Conservation (phyloP, 805 yeast species). For the Yamadazyma sp. region DNA sequence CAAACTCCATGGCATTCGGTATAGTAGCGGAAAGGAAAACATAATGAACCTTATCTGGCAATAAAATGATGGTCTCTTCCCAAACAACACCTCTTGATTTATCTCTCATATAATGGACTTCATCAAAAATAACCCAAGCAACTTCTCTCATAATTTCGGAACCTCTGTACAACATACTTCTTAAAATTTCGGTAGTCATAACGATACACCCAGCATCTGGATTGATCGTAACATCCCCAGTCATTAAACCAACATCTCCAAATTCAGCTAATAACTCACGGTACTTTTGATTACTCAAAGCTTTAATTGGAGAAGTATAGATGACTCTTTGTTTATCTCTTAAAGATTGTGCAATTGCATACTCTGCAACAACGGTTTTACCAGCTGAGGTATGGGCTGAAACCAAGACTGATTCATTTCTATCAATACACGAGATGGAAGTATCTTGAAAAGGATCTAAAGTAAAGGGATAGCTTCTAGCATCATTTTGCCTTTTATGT, state of each 20-base stretch:
- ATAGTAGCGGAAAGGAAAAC: slow-evolving; percentile 94
- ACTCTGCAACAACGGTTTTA: slow-evolving; percentile 95
- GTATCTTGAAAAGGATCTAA: slow-evolving; percentile 98
- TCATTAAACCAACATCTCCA: slow-evolving; percentile 97
- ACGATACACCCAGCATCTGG: slow-evolving; percentile 94
- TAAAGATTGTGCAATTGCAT: slow-evolving; percentile 94
- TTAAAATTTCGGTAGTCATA: slow-evolving; percentile 95
- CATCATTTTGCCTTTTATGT: slow-evolving; percentile 74
- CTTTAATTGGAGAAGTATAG: slow-evolving; percentile 93
- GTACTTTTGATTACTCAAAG: slow-evolving; percentile 89
- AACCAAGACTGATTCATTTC: slow-evolving; percentile 90
- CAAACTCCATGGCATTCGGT: slow-evolving; percentile 98
- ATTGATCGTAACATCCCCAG: slow-evolving; percentile 98
- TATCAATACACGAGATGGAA: slow-evolving; percentile 91
- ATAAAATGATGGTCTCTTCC: slow-evolving; percentile 98
- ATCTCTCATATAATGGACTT: slow-evolving; percentile 96
- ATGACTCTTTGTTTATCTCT: slow-evolving; percentile 90
- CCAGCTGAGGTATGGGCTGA: slow-evolving; percentile 99
- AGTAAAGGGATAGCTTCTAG: slow-evolving; percentile 86
- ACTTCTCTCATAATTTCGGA: slow-evolving; percentile 96
- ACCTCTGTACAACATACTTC: slow-evolving; percentile 95
- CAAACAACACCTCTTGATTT: slow-evolving; percentile 97
- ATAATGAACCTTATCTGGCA: slow-evolving; percentile 93
- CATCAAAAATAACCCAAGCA: slow-evolving; percentile 96
- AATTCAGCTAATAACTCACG: slow-evolving; percentile 90